These are phyloP conservation scores for Wallacemonas sp. DNA, from an alignment of 208 protist species.

Conservation along the genomic window DNA sequence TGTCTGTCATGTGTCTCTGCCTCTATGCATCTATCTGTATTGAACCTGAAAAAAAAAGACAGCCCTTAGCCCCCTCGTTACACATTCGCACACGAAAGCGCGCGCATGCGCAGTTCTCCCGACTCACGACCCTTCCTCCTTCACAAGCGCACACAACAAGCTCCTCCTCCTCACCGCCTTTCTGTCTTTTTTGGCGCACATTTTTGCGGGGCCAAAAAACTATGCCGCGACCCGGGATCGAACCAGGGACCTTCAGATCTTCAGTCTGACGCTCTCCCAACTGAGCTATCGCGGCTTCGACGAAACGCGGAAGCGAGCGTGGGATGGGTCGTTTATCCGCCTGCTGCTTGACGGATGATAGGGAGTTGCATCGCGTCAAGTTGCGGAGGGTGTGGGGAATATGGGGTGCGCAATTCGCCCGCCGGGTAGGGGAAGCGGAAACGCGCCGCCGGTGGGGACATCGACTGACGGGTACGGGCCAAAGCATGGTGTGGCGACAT, in stretches of 20 bases:
- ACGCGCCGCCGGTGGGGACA: too few relatives aligned
- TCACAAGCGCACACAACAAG: background rate
- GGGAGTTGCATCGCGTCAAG: too few relatives aligned
- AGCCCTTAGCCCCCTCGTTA: background rate
- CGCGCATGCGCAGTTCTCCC: too few relatives aligned
- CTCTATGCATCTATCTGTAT: background rate
- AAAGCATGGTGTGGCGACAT: too few relatives aligned
- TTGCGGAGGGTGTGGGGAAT: too few relatives aligned
- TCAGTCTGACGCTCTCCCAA: conserved; percentile 81
- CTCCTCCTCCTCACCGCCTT: background rate
- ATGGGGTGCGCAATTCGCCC: too few relatives aligned
- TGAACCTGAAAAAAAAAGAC: background rate
- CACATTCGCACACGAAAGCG: background rate
- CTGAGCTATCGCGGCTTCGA: conserved; percentile 61
- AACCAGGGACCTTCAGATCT: conserved; percentile 80
- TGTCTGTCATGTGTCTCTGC: background rate
- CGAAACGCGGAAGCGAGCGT: background rate
- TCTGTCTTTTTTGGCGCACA: background rate
- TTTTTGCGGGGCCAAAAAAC: background rate
- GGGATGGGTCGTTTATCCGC: background rate
- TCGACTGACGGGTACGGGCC: too few relatives aligned
- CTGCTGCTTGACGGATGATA: too few relatives aligned
- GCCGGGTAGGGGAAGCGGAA: too few relatives aligned
- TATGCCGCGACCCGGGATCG: conserved; percentile 57
- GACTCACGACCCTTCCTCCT: too few relatives aligned